Base-by-base conservation (phyloP, 140 eudicot species). In the Senecio squalidus region DNA sequence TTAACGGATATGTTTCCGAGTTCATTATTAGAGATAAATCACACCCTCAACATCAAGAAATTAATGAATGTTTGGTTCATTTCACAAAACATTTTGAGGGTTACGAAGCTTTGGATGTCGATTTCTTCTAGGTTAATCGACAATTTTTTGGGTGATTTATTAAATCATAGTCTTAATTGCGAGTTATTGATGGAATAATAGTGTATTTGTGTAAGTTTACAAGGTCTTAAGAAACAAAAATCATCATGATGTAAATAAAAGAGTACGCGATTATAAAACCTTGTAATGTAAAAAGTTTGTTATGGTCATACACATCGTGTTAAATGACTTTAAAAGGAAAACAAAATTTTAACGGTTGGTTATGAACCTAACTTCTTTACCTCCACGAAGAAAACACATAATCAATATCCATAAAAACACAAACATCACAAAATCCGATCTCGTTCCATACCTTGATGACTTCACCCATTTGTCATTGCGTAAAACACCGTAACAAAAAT, bases 21-120 rank as follows among this genome's bases (percentile, higher is more conserved):
- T 89, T 89, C 48, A 62, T 77, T 33, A 64, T 85, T 0, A 73
- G 89, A 66, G 97, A 89, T 60, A 80, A 74, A 72, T 77, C 81
- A 17, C 94, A 89, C 61, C 85, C 86, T 58, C 72, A 74, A 46
- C 55, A 80, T 20, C 64, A 67, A 29, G 67, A 75, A 62, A 80
- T 89, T 2, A 66, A 62, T 59, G 80, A 75, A 40, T 76, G 89
- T 54, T 66, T 89, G 59, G 44, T 61, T 51, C 84, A 67, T 58
- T 40, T 89, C 50, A 70, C 74, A 4, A 77, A 66, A 39, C 93
- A 85, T 49, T 55, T 84, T 55, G 76, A 74, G 62, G 62, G 69
- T 24, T 48, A 38, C 21, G 80, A 68, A 45, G 45, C 56, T 64
- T 38, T 48, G 33, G 55, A 27, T 63, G 20, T 66, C 23, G 52